Base-by-base conservation (phyloP, 257 asterid species). In the Misopates orontium region DNA sequence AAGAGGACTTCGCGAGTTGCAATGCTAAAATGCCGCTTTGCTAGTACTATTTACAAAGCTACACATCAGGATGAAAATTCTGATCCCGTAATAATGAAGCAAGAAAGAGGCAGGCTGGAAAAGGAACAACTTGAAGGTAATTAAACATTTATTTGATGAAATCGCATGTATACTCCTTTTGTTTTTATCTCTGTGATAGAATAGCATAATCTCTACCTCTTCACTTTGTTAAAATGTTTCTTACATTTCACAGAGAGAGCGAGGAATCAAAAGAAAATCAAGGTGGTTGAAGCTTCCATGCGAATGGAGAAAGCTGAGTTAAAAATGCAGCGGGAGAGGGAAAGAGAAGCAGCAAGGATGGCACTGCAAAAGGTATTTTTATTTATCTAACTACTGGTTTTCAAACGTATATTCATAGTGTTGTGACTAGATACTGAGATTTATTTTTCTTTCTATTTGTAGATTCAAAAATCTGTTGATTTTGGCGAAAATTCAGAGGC, bases 1-100 rank as follows among this genome's bases (percentile, higher is more conserved):
- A 75, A 71, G 65, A 87, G 81, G 80, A 96, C 96, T 13, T 73
- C 85, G 68, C 84, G 95, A 20, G 92, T 76, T 44, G 98, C 96
- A 60, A 82, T 73, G 95, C 77, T 92, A 11, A 89, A 81, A 73
- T 85, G 79, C 47, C 91, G 93, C 49, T 92, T 80, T 75, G 97
- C 98, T 21, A 96, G 77, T 72, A 90, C 91, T 0, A 85, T 89
- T 49, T 79, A 77, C 63, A 89, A 65, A 78, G 95, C 93, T 39
- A 85, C 76, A 8, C 91, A 82, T 57, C 82, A 76, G 93, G 81
- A 72, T 68, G 83, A 71, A 28, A 83, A 74, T 57, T 64, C 79
- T 25, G 85, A 82, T 64, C 78, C 80, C 40, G 44, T 45, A 42
- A 81, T 56, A 58, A 45, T 77, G 75, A 87, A 76, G 73, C 80